Evolutionary conservation across 2,329 filamentous ascomycete genomes (phyloP).

Genomic region (Colletotrichum sp.): DNA sequence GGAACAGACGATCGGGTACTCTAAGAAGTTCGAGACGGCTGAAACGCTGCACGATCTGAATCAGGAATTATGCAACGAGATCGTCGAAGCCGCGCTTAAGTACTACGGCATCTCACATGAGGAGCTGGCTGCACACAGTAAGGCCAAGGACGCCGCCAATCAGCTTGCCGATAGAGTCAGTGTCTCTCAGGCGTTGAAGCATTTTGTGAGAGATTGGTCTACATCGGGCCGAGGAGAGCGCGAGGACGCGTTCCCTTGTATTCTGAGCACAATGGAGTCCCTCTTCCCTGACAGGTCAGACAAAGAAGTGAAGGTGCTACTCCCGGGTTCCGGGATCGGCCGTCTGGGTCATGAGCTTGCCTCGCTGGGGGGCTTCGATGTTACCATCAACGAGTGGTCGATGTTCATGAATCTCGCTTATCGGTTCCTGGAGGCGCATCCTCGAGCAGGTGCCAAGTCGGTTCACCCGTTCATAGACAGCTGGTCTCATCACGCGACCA

Average conservation of each 20-base stretch:
- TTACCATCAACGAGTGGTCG: constrained; percentile 63
- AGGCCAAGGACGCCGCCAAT: constrained; percentile 39
- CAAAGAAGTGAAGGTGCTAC: constrained; percentile 40
- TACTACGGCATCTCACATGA: constrained; percentile 49
- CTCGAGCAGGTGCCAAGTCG: constrained; percentile 26
- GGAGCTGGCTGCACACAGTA: constrained; percentile 50
- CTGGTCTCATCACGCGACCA: constrained; percentile 62
- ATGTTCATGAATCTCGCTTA: constrained; percentile 62
- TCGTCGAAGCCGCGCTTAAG: constrained; percentile 46
- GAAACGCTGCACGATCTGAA: constrained; percentile 50
- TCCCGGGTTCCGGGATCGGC: constrained; percentile 60
- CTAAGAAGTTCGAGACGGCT: constrained; percentile 53
- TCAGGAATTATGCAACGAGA: constrained; percentile 47
- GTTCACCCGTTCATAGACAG: constrained; percentile 59
- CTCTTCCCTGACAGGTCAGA: constrained; percentile 32
- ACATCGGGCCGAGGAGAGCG: constrained; percentile 51
- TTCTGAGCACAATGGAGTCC: constrained; percentile 35
- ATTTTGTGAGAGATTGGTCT: constrained; percentile 64
- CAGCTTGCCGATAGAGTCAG: constrained; percentile 49
- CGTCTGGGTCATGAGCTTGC: constrained; percentile 57
- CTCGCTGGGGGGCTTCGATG: constrained; percentile 49
- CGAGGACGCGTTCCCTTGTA: constrained; percentile 42
- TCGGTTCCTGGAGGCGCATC: constrained; percentile 47
- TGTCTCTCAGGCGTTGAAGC: constrained; percentile 59
- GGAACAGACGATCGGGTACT: constrained; percentile 62